Conservation (phyloP, 2,329 filamentous ascomycete species). For the Cordyceps farinosa region DNA sequence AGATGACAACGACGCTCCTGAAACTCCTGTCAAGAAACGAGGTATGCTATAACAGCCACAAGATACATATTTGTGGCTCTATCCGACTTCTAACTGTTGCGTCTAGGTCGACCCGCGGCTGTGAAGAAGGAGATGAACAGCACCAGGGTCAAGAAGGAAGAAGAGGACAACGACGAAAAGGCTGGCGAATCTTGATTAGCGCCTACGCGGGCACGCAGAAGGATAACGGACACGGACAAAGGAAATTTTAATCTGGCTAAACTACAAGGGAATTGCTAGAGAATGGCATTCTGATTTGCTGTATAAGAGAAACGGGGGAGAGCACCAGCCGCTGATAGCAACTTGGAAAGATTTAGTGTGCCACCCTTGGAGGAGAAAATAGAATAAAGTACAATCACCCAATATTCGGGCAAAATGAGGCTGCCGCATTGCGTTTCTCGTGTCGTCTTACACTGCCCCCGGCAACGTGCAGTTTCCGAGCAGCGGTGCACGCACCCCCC, state of each 20-base stretch:
- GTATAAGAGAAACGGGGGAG: not conserved
- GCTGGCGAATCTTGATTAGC: not conserved
- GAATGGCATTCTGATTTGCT: not conserved
- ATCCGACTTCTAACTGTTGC: not conserved
- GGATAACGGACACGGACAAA: not conserved
- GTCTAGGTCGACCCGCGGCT: not conserved
- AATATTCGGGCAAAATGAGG: not conserved
- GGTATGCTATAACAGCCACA: not conserved
- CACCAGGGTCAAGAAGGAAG: not conserved
- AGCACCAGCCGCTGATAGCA: not conserved
- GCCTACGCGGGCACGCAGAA: not conserved
- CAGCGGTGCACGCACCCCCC: not conserved
- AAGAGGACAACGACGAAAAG: not conserved
- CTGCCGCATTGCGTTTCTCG: not conserved
- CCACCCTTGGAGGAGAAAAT: not conserved
- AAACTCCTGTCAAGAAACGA: constrained; percentile 14
- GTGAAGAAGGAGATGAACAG: not conserved
- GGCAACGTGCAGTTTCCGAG: not conserved
- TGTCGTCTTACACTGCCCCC: not conserved
- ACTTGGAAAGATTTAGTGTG: not conserved
- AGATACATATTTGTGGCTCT: too few relatives aligned
- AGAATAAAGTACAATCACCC: not conserved
- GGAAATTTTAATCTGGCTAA: not conserved
- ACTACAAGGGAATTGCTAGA: not conserved
- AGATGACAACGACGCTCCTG: constrained; percentile 1